Evolutionary conservation across 306 rosid genomes (phyloP), one percentile per base, ranked within the genome.

Genomic region (Acacia confusa): DNA sequence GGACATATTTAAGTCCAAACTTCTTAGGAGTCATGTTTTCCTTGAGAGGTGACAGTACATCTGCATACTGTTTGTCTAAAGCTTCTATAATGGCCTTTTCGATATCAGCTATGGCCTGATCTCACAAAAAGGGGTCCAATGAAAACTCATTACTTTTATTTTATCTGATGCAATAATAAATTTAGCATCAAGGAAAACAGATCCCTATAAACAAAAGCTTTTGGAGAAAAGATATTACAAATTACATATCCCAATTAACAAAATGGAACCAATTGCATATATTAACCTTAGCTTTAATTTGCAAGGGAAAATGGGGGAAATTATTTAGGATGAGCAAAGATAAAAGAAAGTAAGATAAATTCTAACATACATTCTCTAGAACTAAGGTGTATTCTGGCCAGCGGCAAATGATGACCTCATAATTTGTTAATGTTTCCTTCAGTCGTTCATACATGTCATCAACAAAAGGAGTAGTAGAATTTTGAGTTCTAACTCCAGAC

Each of bases 21-120:
- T 92, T 96, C 89, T 91, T 96, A 24, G 99, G 97, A 58, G 90
- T 75, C 88, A 92, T 78, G 85, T 86, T 91, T 77, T 96, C 99
- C 87, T 93, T 96, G 58, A 96, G 87, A 57, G 99, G 97, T 30
- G 97, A 72, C 84, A 96, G 85, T 52, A 96, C 94, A 86, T 92
- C 99, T n/a, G 97, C 97, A 85, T 96, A 96, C 78, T 96, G 99
- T 87, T 89, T 93, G 80, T 96, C 99, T 86, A 96, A 87, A 79
- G 98, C 92, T 82, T 93, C 99, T 86, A 93, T 86, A 53, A 88
- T 82, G 6, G 97, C 94, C 85, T 93, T 96, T 78, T 96, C 98
- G 61, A 96, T 66, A 83, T 93, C 98, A 53, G 99, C 98, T 70
- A 96, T 66, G 66, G 99, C 98, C 99, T 95, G 70, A 82, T 5